Base-by-base conservation (phyloP, 140 eudicot genomes). In the Bidens hawaiensis region DNA sequence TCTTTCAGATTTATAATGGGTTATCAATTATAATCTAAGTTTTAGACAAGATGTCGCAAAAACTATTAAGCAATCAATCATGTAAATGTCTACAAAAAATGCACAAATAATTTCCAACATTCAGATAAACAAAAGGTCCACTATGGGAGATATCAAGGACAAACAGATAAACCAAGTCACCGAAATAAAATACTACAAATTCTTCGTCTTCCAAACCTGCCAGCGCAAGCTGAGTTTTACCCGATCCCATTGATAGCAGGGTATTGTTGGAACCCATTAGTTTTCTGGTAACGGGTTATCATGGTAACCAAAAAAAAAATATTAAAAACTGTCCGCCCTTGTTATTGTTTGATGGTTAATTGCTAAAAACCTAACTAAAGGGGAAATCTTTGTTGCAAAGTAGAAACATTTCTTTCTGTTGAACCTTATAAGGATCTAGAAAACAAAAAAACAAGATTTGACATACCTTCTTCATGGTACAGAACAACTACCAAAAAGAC, bases 391-490 rank as follows among this genome's bases (percentile, higher is more conserved):
- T 40, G 47, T 53, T 21, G 51, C 53, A 60, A 24, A 60, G 48
- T 52, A 36, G 36, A 66, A 50, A 38, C 28, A 34, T 49, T 64
- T 51, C 24, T 52, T 30, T 59, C 67, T 69, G 68, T 65, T 51
- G 15, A 69, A 47, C 16, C 62, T 60, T 70, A 15, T 2, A 51
- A 71, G 22, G 52, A 53, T 57, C 43, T 33, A 36, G 34, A 64
- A 57, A 65, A 49, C 62, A 57, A 73, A 56, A 23, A 12, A 65
- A 52, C 2, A 73, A 23, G 67, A 42, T 72, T 34, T 25, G 53
- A 24, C 67, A 64, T 56, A 73, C 73, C 73, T 65, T 59, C 70
- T 51, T 70, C 72, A 75, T 61, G 46, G 33, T 36, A 70, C 77
- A 43, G 33, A 76, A 17, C 58, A 55, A 62, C 27, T 36, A 60